Conservation (phyloP, 768 basidiomycete species). For the Cytidiella melzeri region DNA sequence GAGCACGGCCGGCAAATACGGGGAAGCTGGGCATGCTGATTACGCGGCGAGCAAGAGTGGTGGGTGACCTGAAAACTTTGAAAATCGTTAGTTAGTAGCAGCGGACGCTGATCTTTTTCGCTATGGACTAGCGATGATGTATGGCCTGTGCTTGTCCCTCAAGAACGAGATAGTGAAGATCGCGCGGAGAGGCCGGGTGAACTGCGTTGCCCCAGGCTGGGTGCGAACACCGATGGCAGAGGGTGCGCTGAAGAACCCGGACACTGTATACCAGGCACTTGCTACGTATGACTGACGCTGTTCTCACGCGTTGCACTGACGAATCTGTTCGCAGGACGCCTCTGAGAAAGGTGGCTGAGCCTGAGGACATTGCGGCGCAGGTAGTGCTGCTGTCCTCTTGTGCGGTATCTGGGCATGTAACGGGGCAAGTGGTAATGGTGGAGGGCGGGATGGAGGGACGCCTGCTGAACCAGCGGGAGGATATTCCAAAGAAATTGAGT, state of each 20-base stretch:
- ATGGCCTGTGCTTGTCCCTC: slow-evolving; percentile 57
- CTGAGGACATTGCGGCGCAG: slow-evolving; percentile 61
- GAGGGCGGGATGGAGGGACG: slow-evolving; percentile 80
- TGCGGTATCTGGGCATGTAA: slow-evolving; percentile 60
- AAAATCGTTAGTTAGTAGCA: too few species aligned
- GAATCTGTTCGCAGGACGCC: slow-evolving; percentile 42
- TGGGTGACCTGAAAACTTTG: too few species aligned
- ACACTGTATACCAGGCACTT: slow-evolving; percentile 48
- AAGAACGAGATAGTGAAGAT: slow-evolving; percentile 81
- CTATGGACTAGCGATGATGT: slow-evolving; percentile 56
- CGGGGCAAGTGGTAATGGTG: slow-evolving; percentile 65
- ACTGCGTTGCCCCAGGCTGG: slow-evolving; percentile 53
- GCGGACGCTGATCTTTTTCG: too few species aligned
- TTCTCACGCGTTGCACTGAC: background rate
- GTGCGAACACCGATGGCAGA: slow-evolving; percentile 59
- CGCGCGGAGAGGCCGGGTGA: slow-evolving; percentile 65
- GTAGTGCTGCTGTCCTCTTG: slow-evolving; percentile 56
- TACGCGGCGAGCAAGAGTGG: slow-evolving; percentile 67
- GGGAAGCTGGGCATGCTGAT: slow-evolving; percentile 62
- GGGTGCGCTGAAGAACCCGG: slow-evolving; percentile 47
- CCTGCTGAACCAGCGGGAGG: slow-evolving; percentile 37
- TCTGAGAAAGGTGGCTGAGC: slow-evolving; percentile 58
- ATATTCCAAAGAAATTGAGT: too few species aligned
- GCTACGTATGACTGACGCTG: slow-evolving; percentile 49
- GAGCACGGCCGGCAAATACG: slow-evolving; percentile 67